These are phyloP conservation scores for Monosporozyma siamensis DNA, from an alignment of 805 yeast species.

Conservation along the genomic window DNA sequence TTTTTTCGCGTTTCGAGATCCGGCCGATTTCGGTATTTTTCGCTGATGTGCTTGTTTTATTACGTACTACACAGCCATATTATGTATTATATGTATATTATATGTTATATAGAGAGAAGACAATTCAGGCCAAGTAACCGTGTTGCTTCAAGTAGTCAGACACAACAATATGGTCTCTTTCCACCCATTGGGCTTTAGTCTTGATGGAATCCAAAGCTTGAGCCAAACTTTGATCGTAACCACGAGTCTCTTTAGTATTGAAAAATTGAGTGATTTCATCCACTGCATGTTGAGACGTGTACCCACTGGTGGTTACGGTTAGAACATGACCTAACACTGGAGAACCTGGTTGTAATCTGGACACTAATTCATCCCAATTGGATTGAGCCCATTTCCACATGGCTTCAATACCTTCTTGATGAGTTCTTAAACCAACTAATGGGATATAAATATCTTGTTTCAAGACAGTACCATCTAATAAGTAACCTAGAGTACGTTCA, in stretches of 20 bases:
- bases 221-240: slow-evolving; percentile 53
- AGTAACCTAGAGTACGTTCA: slow-evolving; percentile 44
- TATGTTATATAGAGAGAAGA: too few species aligned
- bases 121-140: slow-evolving; percentile 21
- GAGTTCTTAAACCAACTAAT: slow-evolving; percentile 58
- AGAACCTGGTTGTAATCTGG: slow-evolving; percentile 67
- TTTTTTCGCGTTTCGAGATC: too few species aligned
- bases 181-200: slow-evolving; percentile 47
- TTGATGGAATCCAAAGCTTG: slow-evolving; percentile 53
- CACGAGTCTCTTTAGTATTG: slow-evolving; percentile 43
- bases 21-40: too few species aligned
- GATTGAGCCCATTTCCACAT: slow-evolving; percentile 65
- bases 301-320: slow-evolving; percentile 47
- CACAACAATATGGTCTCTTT: slow-evolving; percentile 43
- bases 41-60: too few species aligned
- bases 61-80: too few species aligned
- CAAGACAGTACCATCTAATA: slow-evolving; percentile 49
- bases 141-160: slow-evolving; percentile 39
- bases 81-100: too few species aligned
- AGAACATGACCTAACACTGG: slow-evolving; percentile 73
- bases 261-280: slow-evolving; percentile 44
- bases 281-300: slow-evolving; percentile 46
- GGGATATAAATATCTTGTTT: slow-evolving; percentile 73
- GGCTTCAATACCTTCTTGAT: slow-evolving; percentile 53
- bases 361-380: slow-evolving; percentile 61